Percentiles rank a stretch among this genome's conserved stretches.
These are phyloP conservation scores for Zygotorulaspora chibaensis DNA, from an alignment of 805 yeast genomes.

Conservation along the genomic window DNA sequence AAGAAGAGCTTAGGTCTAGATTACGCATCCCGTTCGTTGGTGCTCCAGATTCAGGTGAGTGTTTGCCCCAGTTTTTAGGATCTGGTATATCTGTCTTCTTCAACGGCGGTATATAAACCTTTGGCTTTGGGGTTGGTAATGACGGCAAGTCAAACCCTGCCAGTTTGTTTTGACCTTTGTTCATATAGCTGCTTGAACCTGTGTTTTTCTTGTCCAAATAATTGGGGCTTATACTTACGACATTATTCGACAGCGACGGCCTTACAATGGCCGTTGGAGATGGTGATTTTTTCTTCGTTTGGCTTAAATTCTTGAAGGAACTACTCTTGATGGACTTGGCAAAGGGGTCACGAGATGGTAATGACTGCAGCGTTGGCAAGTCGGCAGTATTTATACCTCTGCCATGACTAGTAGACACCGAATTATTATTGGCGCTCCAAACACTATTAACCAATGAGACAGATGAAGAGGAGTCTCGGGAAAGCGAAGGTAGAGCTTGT, in stretches of 20 bases:
- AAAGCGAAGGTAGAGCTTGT: slow-evolving; percentile 28
- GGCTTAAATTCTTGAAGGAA: slow-evolving; percentile 9
- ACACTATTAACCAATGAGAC: slow-evolving; percentile 24
- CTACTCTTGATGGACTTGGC: slow-evolving; percentile 9
- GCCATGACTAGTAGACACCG: slow-evolving; percentile 13
- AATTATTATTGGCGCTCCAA: slow-evolving; percentile 28
- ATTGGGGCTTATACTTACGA: slow-evolving; percentile 26
- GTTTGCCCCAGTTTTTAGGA: slow-evolving; percentile 37
- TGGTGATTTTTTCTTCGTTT: slow-evolving; percentile 7
- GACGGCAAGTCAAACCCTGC: slow-evolving; percentile 45
- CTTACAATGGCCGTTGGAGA: slow-evolving; percentile 10
- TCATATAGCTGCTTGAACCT: slow-evolving; percentile 19
- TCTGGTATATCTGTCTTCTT: slow-evolving; percentile 40
- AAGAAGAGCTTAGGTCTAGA: slow-evolving; percentile 13
- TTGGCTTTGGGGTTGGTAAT: slow-evolving; percentile 35
- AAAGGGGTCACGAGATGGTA: slow-evolving; percentile 22
- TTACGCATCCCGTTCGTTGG: slow-evolving; percentile 9
- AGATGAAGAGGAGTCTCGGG: slow-evolving; percentile 18
- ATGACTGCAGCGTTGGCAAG: slow-evolving; percentile 35
- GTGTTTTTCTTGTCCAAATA: slow-evolving; percentile 29
- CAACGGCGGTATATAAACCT: slow-evolving; percentile 51
- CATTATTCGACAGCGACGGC: slow-evolving; percentile 19
- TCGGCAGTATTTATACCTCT: slow-evolving; percentile 18
- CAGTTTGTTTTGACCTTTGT: slow-evolving; percentile 15
- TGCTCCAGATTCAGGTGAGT: slow-evolving; percentile 1